Evolutionary conservation across 2,329 filamentous ascomycete genomes (phyloP).

Genomic region (Paecilomyces sp.): DNA sequence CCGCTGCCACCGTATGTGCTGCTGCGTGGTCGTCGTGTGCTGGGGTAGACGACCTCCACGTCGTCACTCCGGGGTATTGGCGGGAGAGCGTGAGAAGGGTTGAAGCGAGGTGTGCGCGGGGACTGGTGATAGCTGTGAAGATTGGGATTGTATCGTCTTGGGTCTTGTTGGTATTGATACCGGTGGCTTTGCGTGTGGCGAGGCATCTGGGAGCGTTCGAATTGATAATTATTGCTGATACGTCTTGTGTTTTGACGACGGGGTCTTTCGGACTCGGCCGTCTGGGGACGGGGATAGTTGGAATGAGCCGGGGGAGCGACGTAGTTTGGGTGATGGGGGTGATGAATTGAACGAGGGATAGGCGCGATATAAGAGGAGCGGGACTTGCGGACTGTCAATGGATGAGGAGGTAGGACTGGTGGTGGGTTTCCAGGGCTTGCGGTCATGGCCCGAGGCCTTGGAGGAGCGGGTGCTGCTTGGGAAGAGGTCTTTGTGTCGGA

Average conservation of each 20-base stretch:
- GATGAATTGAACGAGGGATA: constrained; percentile 13
- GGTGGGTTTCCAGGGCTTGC: constrained; percentile 29
- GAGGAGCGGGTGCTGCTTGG: neutral
- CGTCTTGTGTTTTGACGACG: constrained; percentile 8
- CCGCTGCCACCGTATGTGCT: constrained; percentile 20
- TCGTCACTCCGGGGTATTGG: constrained; percentile 22
- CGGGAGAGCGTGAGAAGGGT: constrained; percentile 13
- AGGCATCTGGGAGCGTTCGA: constrained; percentile 16
- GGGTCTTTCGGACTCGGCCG: constrained; percentile 5
- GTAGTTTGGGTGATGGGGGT: constrained; percentile 20
- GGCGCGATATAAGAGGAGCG: constrained; percentile 12
- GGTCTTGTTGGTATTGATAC: constrained; percentile 11
- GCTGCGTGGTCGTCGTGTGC: constrained; percentile 26
- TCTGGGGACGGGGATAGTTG: constrained; percentile 1
- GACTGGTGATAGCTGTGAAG: constrained; percentile 11
- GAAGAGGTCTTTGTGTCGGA: neutral
- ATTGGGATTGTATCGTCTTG: constrained; percentile 10
- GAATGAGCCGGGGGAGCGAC: constrained; percentile 10
- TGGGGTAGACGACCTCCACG: constrained; percentile 26
- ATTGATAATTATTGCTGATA: constrained; percentile 12
- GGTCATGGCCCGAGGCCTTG: constrained; percentile 17
- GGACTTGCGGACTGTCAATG: constrained; percentile 19
- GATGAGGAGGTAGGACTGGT: constrained; percentile 21
- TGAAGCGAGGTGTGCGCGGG: constrained; percentile 7
- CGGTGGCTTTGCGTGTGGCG: constrained; percentile 21